phyloP scores from a whole-genome alignment of 805 yeast genomes.

The Candida maesae region DNA sequence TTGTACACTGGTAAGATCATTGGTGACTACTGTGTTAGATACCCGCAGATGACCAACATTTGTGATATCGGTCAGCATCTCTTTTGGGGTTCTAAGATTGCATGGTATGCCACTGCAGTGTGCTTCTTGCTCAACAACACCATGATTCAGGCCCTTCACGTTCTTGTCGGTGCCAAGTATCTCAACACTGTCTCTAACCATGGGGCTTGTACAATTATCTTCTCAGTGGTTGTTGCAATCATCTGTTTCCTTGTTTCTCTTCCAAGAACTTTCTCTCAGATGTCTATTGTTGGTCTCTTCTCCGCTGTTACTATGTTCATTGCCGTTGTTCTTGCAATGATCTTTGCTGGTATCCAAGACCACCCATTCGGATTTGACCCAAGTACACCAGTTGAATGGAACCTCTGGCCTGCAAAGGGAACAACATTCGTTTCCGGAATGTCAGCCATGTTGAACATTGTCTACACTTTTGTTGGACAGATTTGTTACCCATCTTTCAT shows the following conservation, averaged over 20 bases:
- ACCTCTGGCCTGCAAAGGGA: slow-evolving; percentile 47
- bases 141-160: slow-evolving; percentile 56
- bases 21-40: slow-evolving; percentile 49
- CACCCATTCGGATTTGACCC: slow-evolving; percentile 43
- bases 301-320: slow-evolving; percentile 55
- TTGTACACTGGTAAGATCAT: slow-evolving; percentile 54
- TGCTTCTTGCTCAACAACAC: slow-evolving; percentile 54
- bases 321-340: slow-evolving; percentile 49
- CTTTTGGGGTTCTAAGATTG: slow-evolving; percentile 46
- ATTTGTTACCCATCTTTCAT: slow-evolving; percentile 61
- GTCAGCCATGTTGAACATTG: slow-evolving; percentile 56
- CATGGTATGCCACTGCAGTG: slow-evolving; percentile 55
- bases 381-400: slow-evolving; percentile 38
- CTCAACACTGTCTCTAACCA: slow-evolving; percentile 51
- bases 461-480: slow-evolving; percentile 62
- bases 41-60: slow-evolving; percentile 48
- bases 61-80: slow-evolving; percentile 59
- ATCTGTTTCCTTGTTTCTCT: slow-evolving; percentile 49
- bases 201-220: slow-evolving; percentile 49
- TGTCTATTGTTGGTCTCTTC: slow-evolving; percentile 49
- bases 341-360: slow-evolving; percentile 49
- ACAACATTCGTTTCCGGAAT: slow-evolving; percentile 52
- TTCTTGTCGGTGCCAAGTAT: slow-evolving; percentile 55
- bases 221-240: slow-evolving; percentile 45
- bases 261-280: slow-evolving; percentile 52